Evolutionary conservation across 2,329 filamentous ascomycete genomes (phyloP), one percentile per base, ranked within the genome.

Genomic region (Pseudohalonectria lignicola): DNA sequence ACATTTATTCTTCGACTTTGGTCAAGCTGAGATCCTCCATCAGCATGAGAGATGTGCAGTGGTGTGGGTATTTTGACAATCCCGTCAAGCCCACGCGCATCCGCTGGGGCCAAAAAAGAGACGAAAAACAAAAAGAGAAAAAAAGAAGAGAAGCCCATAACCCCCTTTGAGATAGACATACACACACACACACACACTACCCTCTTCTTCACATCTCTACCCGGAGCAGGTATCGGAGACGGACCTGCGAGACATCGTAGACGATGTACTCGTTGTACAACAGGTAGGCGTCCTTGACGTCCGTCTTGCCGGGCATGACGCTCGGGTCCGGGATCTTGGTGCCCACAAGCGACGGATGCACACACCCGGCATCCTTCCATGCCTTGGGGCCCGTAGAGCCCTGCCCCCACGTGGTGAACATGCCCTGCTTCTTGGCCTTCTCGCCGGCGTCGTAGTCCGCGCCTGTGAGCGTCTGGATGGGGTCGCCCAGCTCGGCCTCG

Each of bases 401-500:
- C 52, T 76, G 67, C 8, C 86, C 86, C 60, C 75, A 79, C 0
- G 86, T 93, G 3, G 80, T 76, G 30, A 75, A 60, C 52, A 74
- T 69, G 13, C 78, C 77, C 2, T 69, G 59, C 3, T 62, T 54
- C 44, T 74, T 75, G 0, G 82, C 82, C 29, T 70, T 65, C 5
- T 76, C 66, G 0, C 71, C 80, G 0, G 86, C 86, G 7, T 63
- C 58, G 51, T 75, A 86, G 16, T 73, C 72, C 1, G 74, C 56
- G 11, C 62, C 0, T 0, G 60, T 64, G 3, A 88, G 66, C 48
- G 79, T 67, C 41, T 81, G 71, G 63, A 90, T 78, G 0, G 86
- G 85, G 25, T 79, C 60, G 5, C 87, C 86, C 3, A 94, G 69
- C 58, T 87, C 82, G 4, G 84, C 86, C 51, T 94, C 86, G 49